phyloP scores from a whole-genome alignment of 331 rosid species.

The Pyrus hybrid region DNA sequence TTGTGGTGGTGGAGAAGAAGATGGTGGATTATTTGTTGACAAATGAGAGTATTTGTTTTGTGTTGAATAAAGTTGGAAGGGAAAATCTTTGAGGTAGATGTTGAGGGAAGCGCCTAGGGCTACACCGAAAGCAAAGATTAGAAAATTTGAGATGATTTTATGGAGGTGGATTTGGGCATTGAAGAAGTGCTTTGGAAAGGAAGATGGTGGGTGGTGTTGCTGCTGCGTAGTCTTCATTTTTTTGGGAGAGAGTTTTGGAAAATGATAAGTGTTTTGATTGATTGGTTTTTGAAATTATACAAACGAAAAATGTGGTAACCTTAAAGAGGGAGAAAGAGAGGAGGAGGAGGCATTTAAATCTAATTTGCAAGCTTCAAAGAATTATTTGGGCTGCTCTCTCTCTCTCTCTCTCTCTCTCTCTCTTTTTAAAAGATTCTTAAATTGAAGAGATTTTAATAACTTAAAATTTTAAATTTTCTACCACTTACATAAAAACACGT shows the following conservation, averaged over 20 bases:
- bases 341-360: too few relatives aligned
- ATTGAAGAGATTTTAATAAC: too few relatives aligned
- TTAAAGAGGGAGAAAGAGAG: too few relatives aligned
- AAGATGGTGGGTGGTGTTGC: conserved; percentile 2
- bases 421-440: neutral
- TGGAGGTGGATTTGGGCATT: conserved; percentile 28
- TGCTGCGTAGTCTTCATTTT: conserved; percentile 21
- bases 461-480: too few relatives aligned
- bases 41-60: neutral
- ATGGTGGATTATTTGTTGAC: neutral
- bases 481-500: too few relatives aligned
- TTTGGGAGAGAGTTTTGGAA: neutral
- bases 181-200: conserved; percentile 17
- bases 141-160: conserved; percentile 20
- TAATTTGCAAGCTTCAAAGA: neutral
- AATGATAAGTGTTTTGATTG: neutral
- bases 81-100: conserved; percentile 25
- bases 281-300: neutral
- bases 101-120: conserved; percentile 52
- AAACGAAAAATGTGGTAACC: neutral
- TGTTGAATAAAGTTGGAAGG: neutral
- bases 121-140: conserved; percentile 46
- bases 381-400: neutral
- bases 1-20: neutral
- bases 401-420: neutral